A percentile compares a stretch with the other conserved stretches of the same genome.
Evolutionary conservation across 2,329 filamentous ascomycete genomes (phyloP).

Genomic region (Rhinocladiella mackenziei): DNA sequence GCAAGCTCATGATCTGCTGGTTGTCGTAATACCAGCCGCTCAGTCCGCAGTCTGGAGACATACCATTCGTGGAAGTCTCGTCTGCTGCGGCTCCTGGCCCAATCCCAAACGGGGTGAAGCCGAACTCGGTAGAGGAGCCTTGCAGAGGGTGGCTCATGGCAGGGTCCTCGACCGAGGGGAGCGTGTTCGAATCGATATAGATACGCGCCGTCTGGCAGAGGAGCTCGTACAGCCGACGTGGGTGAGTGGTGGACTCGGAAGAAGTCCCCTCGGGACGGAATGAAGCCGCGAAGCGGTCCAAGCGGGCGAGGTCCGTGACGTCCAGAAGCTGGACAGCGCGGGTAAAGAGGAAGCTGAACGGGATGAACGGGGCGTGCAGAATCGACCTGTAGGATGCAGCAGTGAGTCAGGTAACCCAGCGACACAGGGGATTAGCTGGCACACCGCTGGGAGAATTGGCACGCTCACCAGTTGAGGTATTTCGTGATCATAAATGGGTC

Average conservation of each 20-base stretch:
- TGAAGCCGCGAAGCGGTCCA: constrained; percentile 36
- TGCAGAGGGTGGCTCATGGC: neutral
- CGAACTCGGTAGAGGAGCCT: neutral
- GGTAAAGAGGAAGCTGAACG: constrained; percentile 40
- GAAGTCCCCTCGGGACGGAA: constrained; percentile 24
- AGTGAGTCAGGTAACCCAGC: neutral
- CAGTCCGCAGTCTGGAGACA: too few relatives aligned
- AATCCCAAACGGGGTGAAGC: neutral
- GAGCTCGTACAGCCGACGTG: constrained; percentile 36
- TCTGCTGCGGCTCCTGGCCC: too few relatives aligned
- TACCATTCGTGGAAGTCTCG: too few relatives aligned
- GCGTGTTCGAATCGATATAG: neutral
- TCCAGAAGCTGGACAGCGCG: constrained; percentile 32
- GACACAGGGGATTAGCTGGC: neutral
- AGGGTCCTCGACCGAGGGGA: neutral
- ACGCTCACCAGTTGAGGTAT: constrained; percentile 38
- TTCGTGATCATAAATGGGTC: constrained; percentile 33
- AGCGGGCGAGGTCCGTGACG: constrained; percentile 24
- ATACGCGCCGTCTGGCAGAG: constrained; percentile 34
- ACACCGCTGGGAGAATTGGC: neutral
- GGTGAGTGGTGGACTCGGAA: constrained; percentile 31
- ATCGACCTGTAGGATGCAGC: constrained; percentile 34
- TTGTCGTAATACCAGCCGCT: too few relatives aligned
- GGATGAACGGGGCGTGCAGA: constrained; percentile 37
- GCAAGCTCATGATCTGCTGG: too few relatives aligned